These are phyloP conservation scores for Debaryomycetaceae sp. DNA, from an alignment of 1,139 yeast genomes.

Conservation along the genomic window DNA sequence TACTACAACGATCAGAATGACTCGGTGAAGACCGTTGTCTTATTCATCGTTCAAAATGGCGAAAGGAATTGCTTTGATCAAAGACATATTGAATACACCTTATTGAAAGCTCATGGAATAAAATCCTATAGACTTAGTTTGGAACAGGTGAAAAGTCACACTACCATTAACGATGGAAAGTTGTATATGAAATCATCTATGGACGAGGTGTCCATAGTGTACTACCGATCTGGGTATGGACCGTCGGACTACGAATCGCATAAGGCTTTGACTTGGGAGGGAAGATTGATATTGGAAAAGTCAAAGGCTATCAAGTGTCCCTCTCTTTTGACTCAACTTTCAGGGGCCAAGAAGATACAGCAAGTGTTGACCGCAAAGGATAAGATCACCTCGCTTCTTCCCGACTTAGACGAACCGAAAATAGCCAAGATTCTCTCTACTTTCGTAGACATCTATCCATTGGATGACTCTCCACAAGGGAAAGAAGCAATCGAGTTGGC, in stretches of 20 bases:
- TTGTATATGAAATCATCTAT: constrained; percentile 51
- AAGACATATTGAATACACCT: constrained; percentile 71
- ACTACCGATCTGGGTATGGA: constrained; percentile 84
- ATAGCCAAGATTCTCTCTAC: constrained; percentile 47
- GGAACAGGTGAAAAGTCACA: constrained; percentile 49
- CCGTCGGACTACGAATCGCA: constrained; percentile 67
- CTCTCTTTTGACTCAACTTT: constrained; percentile 77
- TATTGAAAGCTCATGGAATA: constrained; percentile 55
- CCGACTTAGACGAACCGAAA: constrained; percentile 21
- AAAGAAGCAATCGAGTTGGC: constrained; percentile 64
- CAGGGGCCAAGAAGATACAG: constrained; percentile 92
- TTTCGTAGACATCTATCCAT: constrained; percentile 81
- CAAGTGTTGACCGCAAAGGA: constrained; percentile 68
- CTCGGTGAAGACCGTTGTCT: constrained; percentile 47
- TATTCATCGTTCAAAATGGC: constrained; percentile 77
- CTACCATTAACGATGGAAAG: constrained; percentile 40
- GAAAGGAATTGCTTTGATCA: constrained; percentile 93
- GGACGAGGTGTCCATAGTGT: constrained; percentile 81
- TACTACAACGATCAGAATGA: constrained; percentile 40
- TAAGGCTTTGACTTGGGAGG: constrained; percentile 63
- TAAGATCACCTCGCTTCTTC: constrained; percentile 46
- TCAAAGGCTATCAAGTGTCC: constrained; percentile 89
- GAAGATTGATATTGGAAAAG: constrained; percentile 67
- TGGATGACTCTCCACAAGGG: constrained; percentile 71
- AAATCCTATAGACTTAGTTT: constrained; percentile 65